Evolutionary conservation across 441 rosid species (phyloP), one percentile per base, ranked within the genome.

Genomic region (Raphanus hybrid): DNA sequence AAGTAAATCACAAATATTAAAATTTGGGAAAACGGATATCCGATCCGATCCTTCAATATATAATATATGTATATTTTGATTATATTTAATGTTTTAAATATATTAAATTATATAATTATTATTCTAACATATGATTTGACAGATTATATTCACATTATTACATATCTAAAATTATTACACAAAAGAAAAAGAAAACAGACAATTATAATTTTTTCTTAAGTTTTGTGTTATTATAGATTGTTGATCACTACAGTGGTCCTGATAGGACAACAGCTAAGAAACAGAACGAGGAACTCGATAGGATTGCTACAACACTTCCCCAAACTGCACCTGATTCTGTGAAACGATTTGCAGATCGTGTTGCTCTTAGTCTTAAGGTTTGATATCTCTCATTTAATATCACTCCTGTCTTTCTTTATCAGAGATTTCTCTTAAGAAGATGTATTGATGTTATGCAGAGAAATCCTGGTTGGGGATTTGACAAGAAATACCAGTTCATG

Each of bases 401-500:
- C 32, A 37, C 10, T 23, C 35, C 64, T 37, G 29, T 26, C 35
- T 69, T 35, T 3, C n/a, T 15, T 15, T 15, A 63, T 64, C 18
- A 11, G 37, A 64, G 20, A 3, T 39, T 7, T 52, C 27, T 52
- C 37, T 26, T 2, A 1, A 5, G 73, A 1, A 5, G 73, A 60
- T 26, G 32, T 71, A 43, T 37, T 37, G 71, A 63, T 43, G 20
- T 12, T 71, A 69, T 84, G 94, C 92, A 95, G 98, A 91, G 93
- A 83, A 95, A 95, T 76, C 96, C 99, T 69, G 98, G 97, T 58
- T 95, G 99, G 98, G 91, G 91, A 77, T 93, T 86, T 45, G 86
- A 90, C 86, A 93, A 86, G 92, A 95, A 95, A 75, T 90, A 87
- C 80, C 93, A 90, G 59, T 92, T 91, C 81, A 93, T 95, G 99